Evolutionary conservation across 2,329 filamentous ascomycete species (phyloP).

Genomic region (Mycosphaerelloides madeirae): DNA sequence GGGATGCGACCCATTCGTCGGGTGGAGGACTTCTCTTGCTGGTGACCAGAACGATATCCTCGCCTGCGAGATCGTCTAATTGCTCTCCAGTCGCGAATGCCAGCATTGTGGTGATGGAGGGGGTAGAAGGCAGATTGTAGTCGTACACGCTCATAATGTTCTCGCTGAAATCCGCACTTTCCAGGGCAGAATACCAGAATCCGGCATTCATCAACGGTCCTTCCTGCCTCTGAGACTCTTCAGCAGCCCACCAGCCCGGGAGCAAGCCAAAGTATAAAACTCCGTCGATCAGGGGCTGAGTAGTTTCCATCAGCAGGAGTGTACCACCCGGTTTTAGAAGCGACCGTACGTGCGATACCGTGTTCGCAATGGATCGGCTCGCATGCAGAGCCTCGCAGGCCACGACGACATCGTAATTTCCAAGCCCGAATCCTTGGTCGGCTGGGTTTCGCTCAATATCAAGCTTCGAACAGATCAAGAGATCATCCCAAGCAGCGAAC

Average conservation of each 20-base stretch:
- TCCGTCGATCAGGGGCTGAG: slow-evolving; percentile 11
- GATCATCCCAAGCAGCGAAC: slow-evolving; percentile 15
- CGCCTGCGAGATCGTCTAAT: too few relatives aligned
- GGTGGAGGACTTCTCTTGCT: too few relatives aligned
- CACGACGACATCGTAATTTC: slow-evolving; percentile 25
- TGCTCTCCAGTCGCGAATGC: too few relatives aligned
- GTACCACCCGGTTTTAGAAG: slow-evolving; percentile 28
- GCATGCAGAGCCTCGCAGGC: slow-evolving; percentile 27
- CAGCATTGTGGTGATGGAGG: too few relatives aligned
- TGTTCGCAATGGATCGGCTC: slow-evolving; percentile 17
- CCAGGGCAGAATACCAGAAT: too few relatives aligned
- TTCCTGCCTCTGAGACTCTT: too few relatives aligned
- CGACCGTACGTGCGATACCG: slow-evolving; percentile 20
- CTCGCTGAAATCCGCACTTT: too few relatives aligned
- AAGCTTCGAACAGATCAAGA: slow-evolving; percentile 29
- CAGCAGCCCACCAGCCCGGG: slow-evolving; percentile 16
- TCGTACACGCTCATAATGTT: too few relatives aligned
- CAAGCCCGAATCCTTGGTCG: slow-evolving; percentile 33
- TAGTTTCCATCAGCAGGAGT: slow-evolving; percentile 24
- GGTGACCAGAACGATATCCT: too few relatives aligned
- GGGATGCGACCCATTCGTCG: too few relatives aligned
- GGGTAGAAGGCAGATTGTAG: too few relatives aligned
- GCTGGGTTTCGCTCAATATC: slow-evolving; percentile 32
- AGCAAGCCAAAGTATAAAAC: slow-evolving; percentile 14
- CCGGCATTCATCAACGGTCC: too few relatives aligned